A percentile compares a stretch with the other conserved stretches of the same genome.
phyloP scores from a whole-genome alignment of 805 yeast species.

The Clavispora asparagi region DNA sequence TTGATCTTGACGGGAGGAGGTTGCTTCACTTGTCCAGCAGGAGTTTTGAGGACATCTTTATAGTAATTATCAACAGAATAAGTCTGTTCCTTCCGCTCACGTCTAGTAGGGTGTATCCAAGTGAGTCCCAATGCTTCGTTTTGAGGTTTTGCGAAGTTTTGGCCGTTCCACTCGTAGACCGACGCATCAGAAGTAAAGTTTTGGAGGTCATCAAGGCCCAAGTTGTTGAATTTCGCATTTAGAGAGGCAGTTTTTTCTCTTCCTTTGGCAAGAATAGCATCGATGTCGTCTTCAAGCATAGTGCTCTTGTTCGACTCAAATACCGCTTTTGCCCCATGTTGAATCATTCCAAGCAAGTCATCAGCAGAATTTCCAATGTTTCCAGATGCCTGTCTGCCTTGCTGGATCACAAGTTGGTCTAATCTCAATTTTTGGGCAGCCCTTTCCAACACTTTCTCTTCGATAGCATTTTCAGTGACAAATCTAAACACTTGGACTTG shows the following conservation, averaged over 20 bases:
- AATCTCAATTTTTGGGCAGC: constrained; percentile 91
- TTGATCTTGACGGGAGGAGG: constrained; percentile 7
- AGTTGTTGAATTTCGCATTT: constrained; percentile 74
- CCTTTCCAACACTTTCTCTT: constrained; percentile 90
- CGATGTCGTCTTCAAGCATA: constrained; percentile 66
- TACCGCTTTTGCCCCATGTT: constrained; percentile 90
- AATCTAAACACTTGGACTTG: constrained; percentile 91
- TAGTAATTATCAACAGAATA: constrained; percentile 74
- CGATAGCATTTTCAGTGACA: constrained; percentile 93
- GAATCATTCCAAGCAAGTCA: constrained; percentile 91
- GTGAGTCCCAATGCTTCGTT: constrained; percentile 33
- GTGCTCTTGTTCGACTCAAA: constrained; percentile 47
- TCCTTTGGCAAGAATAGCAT: constrained; percentile 73
- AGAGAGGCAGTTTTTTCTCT: constrained; percentile 74
- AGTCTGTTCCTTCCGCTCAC: constrained; percentile 75
- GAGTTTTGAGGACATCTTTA: constrained; percentile 55
- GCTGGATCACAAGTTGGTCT: constrained; percentile 94
- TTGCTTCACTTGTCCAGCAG: constrained; percentile 10
- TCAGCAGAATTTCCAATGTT: constrained; percentile 65
- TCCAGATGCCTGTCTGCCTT: constrained; percentile 45
- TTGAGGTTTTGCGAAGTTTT: constrained; percentile 62
- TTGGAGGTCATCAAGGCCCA: constrained; percentile 91
- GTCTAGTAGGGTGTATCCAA: constrained; percentile 72
- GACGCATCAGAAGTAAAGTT: constrained; percentile 83
- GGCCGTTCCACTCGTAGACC: constrained; percentile 97